A percentile compares a stretch with the other conserved stretches of the same genome.
phyloP scores from a whole-genome alignment of 2,329 filamentous ascomycete species.

The Emericellopsis atlantica region DNA sequence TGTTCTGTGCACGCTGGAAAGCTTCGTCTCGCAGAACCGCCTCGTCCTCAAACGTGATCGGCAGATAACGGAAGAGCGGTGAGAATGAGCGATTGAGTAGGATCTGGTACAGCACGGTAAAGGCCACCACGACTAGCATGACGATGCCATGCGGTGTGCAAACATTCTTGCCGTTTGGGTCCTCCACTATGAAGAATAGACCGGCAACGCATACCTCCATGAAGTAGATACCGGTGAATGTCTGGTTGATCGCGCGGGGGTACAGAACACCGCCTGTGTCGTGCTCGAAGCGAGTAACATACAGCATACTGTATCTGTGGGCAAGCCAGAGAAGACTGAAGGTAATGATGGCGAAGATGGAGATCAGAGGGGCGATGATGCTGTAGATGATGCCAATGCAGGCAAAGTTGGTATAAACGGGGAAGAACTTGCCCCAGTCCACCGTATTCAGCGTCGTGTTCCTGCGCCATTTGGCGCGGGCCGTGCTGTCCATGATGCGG shows the following conservation, averaged over 20 bases:
- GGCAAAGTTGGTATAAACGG: slow-evolving; percentile 91
- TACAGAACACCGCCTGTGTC: slow-evolving; percentile 92
- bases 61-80: slow-evolving; percentile 77
- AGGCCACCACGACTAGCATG: slow-evolving; percentile 64
- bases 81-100: slow-evolving; percentile 74
- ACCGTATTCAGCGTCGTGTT: slow-evolving; percentile 69
- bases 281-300: slow-evolving; percentile 77
- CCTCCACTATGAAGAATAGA: slow-evolving; percentile 67
- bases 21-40: slow-evolving; percentile 82
- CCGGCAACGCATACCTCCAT: slow-evolving; percentile 88
- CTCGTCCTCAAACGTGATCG: slow-evolving; percentile 92
- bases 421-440: slow-evolving; percentile 89
- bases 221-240: slow-evolving; percentile 87
- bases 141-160: slow-evolving; percentile 69
- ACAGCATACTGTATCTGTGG: slow-evolving; percentile 93
- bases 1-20: slow-evolving; percentile 68
- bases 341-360: slow-evolving; percentile 86
- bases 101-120: slow-evolving; percentile 69
- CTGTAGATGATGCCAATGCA: slow-evolving; percentile 86
- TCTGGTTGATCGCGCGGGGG: slow-evolving; percentile 84
- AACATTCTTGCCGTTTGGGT: slow-evolving; percentile 36
- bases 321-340: slow-evolving; percentile 88
- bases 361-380: slow-evolving; percentile 78
- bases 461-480: slow-evolving; percentile 69
- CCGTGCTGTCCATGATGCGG: slow-evolving; percentile 71